phyloP scores from a whole-genome alignment of 1,139 yeast genomes.

The Kodamaea anthophila region DNA sequence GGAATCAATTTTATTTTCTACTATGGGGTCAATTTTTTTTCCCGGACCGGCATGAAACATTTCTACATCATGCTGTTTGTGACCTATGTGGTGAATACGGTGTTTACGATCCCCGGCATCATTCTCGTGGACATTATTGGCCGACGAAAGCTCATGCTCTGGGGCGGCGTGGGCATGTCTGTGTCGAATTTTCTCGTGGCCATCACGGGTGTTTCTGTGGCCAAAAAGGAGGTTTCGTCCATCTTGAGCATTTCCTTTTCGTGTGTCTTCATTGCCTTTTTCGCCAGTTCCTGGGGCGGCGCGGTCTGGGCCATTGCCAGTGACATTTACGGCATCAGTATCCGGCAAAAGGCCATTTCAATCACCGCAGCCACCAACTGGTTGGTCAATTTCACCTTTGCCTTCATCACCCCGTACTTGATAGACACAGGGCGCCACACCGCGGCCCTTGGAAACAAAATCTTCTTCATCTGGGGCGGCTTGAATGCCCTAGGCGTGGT shows the following conservation, averaged over 20 bases:
- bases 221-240: constrained; percentile 30
- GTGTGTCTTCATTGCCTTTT: constrained; percentile 65
- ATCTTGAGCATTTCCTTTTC: constrained; percentile 46
- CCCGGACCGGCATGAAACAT: constrained; percentile 51
- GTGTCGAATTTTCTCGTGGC: constrained; percentile 58
- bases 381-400: constrained; percentile 70
- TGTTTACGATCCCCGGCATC: constrained; percentile 67
- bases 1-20: constrained; percentile 78
- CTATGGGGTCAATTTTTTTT: constrained; percentile 71
- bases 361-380: constrained; percentile 71
- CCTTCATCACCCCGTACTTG: constrained; percentile 64
- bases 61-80: constrained; percentile 62
- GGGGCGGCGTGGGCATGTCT: constrained; percentile 65
- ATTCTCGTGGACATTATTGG: constrained; percentile 63
- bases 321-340: constrained; percentile 66
- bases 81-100: constrained; percentile 68
- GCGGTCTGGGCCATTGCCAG: constrained; percentile 71
- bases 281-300: constrained; percentile 81
- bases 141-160: constrained; percentile 51
- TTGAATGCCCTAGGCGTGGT: constrained; percentile 47
- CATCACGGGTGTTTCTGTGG: constrained; percentile 53
- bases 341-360: constrained; percentile 72
- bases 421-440: constrained; percentile 60
- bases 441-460: constrained; percentile 58
- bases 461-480: constrained; percentile 73